A percentile compares a stretch with the other conserved stretches of the same genome.
Evolutionary conservation across 805 yeast species (phyloP).

Genomic region (Debaryomyces castellii): DNA sequence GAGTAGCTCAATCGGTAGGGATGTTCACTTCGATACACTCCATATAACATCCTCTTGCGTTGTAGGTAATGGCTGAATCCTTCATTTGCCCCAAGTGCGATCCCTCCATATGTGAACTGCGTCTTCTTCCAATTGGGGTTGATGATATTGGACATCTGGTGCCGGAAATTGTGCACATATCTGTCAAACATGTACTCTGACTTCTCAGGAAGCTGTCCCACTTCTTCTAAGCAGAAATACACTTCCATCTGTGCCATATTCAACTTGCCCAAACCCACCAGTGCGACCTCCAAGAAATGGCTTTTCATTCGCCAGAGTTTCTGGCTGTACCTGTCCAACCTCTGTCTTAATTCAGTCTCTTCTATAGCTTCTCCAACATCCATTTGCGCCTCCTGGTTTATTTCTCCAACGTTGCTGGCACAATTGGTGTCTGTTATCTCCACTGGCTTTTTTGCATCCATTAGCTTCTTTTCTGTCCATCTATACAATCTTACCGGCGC

Average conservation of each 20-base stretch:
- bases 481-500: neutral
- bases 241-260: neutral
- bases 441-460: neutral
- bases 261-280: neutral
- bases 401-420: neutral
- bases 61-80: conserved; percentile 17
- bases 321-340: neutral
- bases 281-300: neutral
- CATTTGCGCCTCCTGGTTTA: neutral
- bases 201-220: conserved; percentile 3
- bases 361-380: neutral
- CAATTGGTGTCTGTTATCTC: neutral
- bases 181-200: conserved; percentile 40
- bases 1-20: neutral
- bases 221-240: neutral
- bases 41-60: neutral
- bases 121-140: conserved; percentile 10
- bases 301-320: neutral
- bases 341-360: neutral
- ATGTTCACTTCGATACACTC: neutral
- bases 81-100: conserved; percentile 12
- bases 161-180: conserved; percentile 35
- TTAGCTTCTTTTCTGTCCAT: neutral
- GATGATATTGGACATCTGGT: conserved; percentile 21
- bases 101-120: conserved; percentile 12